These are phyloP conservation scores for Inonotus obliquus DNA, from an alignment of 1,284 basidiomycete species.

Conservation along the genomic window DNA sequence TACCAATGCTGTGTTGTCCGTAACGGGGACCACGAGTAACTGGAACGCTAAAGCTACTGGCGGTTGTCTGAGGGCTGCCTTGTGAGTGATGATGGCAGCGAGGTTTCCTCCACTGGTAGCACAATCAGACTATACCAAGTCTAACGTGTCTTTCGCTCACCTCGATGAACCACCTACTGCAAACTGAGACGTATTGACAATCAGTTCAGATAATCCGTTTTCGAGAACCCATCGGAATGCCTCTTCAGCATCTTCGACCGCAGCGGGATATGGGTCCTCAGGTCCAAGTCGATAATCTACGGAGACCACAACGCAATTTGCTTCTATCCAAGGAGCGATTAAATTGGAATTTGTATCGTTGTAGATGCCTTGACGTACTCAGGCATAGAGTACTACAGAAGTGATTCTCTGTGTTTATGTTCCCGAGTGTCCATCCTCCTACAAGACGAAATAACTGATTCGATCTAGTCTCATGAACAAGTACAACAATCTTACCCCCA, in stretches of 20 bases:
- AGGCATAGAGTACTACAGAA: conserved; percentile 57
- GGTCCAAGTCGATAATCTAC: conserved; percentile 76
- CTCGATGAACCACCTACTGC: conserved; percentile 69
- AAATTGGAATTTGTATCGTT: background rate
- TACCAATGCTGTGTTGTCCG: conserved; percentile 57
- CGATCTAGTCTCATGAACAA: background rate
- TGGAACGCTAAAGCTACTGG: conserved; percentile 59
- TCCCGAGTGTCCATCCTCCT: conserved; percentile 72
- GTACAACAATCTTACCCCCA: conserved; percentile 38
- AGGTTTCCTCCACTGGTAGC: conserved; percentile 61
- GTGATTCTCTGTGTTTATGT: conserved; percentile 51
- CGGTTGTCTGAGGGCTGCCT: conserved; percentile 45
- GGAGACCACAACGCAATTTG: conserved; percentile 47
- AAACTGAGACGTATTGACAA: conserved; percentile 38
- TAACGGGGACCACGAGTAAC: conserved; percentile 66
- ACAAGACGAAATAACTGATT: conserved; percentile 6
- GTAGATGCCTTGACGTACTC: conserved; percentile 30
- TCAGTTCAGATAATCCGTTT: conserved; percentile 37
- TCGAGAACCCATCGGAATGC: conserved; percentile 58
- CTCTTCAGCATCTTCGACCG: conserved; percentile 68
- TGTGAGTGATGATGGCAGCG: conserved; percentile 61
- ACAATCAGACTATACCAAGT: background rate
- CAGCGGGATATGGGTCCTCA: conserved; percentile 69
- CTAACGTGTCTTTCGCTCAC: conserved; percentile 28
- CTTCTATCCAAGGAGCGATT: conserved; percentile 34